Percentiles rank a stretch among this genome's conserved stretches.
phyloP scores from a whole-genome alignment of 2,329 filamentous ascomycete species.

The Fusarium citri region DNA sequence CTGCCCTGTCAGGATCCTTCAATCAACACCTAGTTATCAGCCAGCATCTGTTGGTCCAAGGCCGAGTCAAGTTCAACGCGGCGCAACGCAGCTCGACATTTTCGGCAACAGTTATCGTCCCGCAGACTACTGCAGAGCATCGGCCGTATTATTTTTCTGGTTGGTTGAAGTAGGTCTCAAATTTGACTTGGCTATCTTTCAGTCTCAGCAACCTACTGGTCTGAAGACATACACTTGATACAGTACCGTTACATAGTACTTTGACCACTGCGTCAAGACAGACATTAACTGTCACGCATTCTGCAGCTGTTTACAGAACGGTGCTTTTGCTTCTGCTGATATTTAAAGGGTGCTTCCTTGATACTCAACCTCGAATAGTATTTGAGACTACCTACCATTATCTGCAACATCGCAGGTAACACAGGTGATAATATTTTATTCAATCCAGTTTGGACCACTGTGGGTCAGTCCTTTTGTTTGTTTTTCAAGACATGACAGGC shows the following conservation, averaged over 20 bases:
- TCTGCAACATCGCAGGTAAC: conserved; percentile 17
- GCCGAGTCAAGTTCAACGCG: conserved; percentile 41
- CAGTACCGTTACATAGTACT: conserved; percentile 15
- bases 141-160: conserved; percentile 30
- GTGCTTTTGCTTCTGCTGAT: conserved; percentile 14
- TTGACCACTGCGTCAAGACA: conserved; percentile 27
- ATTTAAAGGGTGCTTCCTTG: conserved; percentile 11
- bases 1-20: conserved; percentile 44
- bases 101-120: conserved; percentile 43
- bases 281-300: conserved; percentile 24
- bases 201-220: conserved; percentile 9
- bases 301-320: conserved; percentile 23
- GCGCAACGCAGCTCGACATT: conserved; percentile 49
- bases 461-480: conserved; percentile 42
- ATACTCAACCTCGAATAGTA: conserved; percentile 14
- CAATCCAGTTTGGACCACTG: conserved; percentile 31
- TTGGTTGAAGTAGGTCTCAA: conserved; percentile 22
- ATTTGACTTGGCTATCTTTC: conserved; percentile 33
- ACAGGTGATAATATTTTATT: conserved; percentile 18
- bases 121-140: conserved; percentile 43
- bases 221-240: background rate
- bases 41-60: conserved; percentile 45
- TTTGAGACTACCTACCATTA: conserved; percentile 18
- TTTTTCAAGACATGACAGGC: conserved; percentile 29
- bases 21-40: conserved; percentile 43